Evolutionary conservation across 1,284 basidiomycete species (phyloP).

Genomic region (Volvariella surrecta): DNA sequence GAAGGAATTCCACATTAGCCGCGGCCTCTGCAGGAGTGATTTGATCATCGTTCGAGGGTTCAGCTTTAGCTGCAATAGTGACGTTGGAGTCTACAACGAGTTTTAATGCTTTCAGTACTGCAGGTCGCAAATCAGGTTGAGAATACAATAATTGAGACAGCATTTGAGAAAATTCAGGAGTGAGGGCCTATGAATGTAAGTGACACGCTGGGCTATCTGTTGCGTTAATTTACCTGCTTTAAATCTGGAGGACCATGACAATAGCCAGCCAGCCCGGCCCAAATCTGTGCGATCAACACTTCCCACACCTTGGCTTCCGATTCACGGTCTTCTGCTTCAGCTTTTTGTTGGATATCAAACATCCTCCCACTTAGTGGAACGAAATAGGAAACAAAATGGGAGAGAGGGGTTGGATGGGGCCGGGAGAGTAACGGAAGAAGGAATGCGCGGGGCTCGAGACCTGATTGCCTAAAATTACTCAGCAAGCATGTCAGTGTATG

Average conservation of each 20-base stretch:
- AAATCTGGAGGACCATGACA: slow-evolving; percentile 58
- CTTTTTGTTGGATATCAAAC: slow-evolving; percentile 79
- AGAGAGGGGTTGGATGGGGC: slow-evolving; percentile 72
- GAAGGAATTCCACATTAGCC: slow-evolving; percentile 69
- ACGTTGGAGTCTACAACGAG: slow-evolving; percentile 73
- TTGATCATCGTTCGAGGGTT: slow-evolving; percentile 20
- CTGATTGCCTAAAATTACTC: slow-evolving; percentile 38
- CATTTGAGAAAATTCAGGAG: slow-evolving; percentile 73
- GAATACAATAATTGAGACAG: slow-evolving; percentile 87
- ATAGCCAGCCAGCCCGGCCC: slow-evolving; percentile 87
- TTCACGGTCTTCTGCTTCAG: slow-evolving; percentile 59
- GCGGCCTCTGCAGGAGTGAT: slow-evolving; percentile 45
- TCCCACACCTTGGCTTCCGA: slow-evolving; percentile 93
- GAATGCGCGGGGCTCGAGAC: slow-evolving; percentile 77
- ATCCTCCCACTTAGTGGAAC: slow-evolving; percentile 91
- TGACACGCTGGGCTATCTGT: background rate
- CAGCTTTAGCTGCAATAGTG: slow-evolving; percentile 24
- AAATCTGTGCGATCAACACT: slow-evolving; percentile 88
- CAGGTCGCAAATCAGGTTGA: slow-evolving; percentile 77
- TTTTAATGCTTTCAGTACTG: slow-evolving; percentile 78
- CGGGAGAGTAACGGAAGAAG: slow-evolving; percentile 87
- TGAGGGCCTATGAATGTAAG: slow-evolving; percentile 46
- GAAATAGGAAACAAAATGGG: slow-evolving; percentile 86
- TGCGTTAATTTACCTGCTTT: slow-evolving; percentile 31
- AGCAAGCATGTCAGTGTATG: slow-evolving; percentile 3